Base-by-base conservation (phyloP, 192 early-diverging fungal genomes). In the Allomyces javanicus region DNA sequence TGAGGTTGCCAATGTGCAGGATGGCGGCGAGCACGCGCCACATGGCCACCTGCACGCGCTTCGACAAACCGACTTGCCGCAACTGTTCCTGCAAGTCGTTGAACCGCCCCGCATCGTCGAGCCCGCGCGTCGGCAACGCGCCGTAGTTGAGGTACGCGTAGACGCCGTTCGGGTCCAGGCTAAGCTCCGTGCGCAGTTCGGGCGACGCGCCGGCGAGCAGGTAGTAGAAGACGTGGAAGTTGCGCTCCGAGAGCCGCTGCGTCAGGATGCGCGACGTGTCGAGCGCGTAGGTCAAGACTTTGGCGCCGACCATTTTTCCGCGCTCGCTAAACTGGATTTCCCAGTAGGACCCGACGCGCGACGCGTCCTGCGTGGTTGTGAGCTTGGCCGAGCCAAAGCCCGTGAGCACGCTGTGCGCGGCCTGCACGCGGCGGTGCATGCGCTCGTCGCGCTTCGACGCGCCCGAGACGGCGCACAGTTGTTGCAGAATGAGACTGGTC, bases 261-360 rank as follows among this genome's bases (percentile, higher is more conserved):
- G 79, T 67, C 17, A 81, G 83, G 4, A 90, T 74, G 43, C 85
- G 75, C 64, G 74, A 73, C 9, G 78, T 73, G 68, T 90, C 87
- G 24, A 89, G 76, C 17, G 81, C 72, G 67, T 77, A 89, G n/a
- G 86, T 80, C 10, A 91, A 71, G 19, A 83, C 68, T 73, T 95
- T 93, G 50, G 83, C 72, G 44, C 93, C 95, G 17, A 88, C 72
- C 66, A 98, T 79, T 24, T 85, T 83, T 33, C 93, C 92, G 25
- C 84, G 73, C 33, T 85, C 86, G 68, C 86, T 87, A 73, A 89
- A 98, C 80, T 98, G 93, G 69, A 91, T 79, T 75, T 96, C 91
- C 27, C 88, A 83, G 78, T 87, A 94, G 63, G 89, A 76, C 14
- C 87, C 86, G 50, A 80, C 87, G 24, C 87, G 82, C 19, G 89